Conservation (phyloP, 2,329 filamentous ascomycete species). For the Calonectria hongkongensis region DNA sequence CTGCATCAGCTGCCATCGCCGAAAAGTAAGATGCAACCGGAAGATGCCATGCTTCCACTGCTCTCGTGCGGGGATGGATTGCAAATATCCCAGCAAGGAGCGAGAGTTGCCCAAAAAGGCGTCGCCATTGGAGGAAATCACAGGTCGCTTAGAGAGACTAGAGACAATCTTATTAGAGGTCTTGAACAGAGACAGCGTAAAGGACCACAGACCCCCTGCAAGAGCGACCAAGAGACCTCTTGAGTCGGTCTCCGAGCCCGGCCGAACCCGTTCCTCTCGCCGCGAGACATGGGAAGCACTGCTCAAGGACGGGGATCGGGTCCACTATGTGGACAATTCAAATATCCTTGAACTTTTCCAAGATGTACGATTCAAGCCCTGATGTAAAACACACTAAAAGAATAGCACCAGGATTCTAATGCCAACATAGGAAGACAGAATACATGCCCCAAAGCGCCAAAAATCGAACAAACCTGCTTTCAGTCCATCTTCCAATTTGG, state of each 20-base stretch:
- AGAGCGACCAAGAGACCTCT: background rate
- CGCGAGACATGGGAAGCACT: conserved; percentile 34
- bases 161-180: conserved; percentile 28
- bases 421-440: conserved; percentile 3
- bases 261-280: background rate
- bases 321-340: conserved; percentile 38
- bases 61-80: conserved; percentile 16
- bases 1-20: conserved; percentile 34
- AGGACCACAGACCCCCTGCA: background rate
- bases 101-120: conserved; percentile 22
- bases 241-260: background rate
- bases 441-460: conserved; percentile 18
- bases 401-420: background rate
- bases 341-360: conserved; percentile 39
- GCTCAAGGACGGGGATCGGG: conserved; percentile 34
- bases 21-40: conserved; percentile 35
- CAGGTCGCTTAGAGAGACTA: conserved; percentile 29
- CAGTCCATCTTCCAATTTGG: conserved; percentile 24
- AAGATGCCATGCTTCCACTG: conserved; percentile 35
- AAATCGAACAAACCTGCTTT: background rate
- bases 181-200: background rate
- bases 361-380: conserved; percentile 22
- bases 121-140: conserved; percentile 33
- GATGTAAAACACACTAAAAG: too few species aligned
- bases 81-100: conserved; percentile 14